Conservation (phyloP, 257 asterid species). For the Scutellaria barbata region DNA sequence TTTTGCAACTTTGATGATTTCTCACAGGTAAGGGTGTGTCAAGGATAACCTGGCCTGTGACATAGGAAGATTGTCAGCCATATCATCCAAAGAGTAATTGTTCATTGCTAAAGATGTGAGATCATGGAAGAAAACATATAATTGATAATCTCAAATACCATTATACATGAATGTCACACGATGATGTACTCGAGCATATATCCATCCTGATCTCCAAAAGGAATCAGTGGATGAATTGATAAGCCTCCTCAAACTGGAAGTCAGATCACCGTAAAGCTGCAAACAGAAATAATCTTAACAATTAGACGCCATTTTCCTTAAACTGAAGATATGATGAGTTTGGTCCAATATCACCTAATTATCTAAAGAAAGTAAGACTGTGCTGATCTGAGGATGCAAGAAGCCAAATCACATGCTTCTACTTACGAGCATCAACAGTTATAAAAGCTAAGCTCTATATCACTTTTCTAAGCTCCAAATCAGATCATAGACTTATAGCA, state of each 20-base stretch:
- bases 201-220: slow-evolving; percentile 90
- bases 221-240: slow-evolving; percentile 68
- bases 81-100: slow-evolving; percentile 19
- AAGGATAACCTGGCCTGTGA: slow-evolving; percentile 77
- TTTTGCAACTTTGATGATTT: slow-evolving; percentile 55
- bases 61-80: slow-evolving; percentile 33
- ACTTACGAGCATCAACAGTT: slow-evolving; percentile 7
- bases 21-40: slow-evolving; percentile 61
- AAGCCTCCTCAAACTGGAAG: slow-evolving; percentile 76
- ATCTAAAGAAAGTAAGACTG: slow-evolving; percentile 8
- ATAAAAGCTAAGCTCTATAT: neutral
- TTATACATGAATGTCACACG: slow-evolving; percentile 69
- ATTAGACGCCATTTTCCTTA: neutral
- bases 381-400: neutral
- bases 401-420: slow-evolving; percentile 1
- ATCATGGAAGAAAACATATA: slow-evolving; percentile 19
- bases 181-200: slow-evolving; percentile 72
- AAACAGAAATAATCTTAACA: slow-evolving; percentile 32
- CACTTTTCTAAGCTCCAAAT: slow-evolving; percentile 5
- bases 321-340: neutral
- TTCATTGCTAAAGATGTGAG: slow-evolving; percentile 4
- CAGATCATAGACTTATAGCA: slow-evolving; percentile 7
- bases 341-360: slow-evolving; percentile 10
- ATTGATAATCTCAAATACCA: slow-evolving; percentile 52
- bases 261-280: slow-evolving; percentile 74